These are phyloP conservation scores for Daldinia eschscholtzii DNA, from an alignment of 2,329 filamentous ascomycete genomes.

Conservation along the genomic window DNA sequence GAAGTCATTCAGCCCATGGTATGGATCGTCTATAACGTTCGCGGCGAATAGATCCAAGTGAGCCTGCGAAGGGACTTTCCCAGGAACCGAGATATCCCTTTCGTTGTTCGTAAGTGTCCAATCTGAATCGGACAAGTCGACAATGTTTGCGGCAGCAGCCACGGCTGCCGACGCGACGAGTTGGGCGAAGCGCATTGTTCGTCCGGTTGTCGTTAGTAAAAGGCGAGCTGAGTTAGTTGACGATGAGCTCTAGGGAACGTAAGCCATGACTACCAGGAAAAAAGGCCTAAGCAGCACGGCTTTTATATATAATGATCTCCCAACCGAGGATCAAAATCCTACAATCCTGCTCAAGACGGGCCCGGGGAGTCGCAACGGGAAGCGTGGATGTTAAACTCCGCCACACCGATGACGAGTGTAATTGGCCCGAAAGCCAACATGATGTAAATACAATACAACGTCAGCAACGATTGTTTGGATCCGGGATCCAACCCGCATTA, in stretches of 20 bases:
- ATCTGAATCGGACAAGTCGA: slow-evolving; percentile 57
- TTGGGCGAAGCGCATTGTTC: slow-evolving; percentile 21
- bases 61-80: slow-evolving; percentile 67
- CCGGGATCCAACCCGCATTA: slow-evolving; percentile 1
- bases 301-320: neutral
- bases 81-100: slow-evolving; percentile 66
- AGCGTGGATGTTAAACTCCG: neutral
- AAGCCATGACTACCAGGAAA: neutral
- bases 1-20: slow-evolving; percentile 70
- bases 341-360: neutral
- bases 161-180: slow-evolving; percentile 20
- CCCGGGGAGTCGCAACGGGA: neutral
- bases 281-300: neutral
- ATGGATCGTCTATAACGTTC: slow-evolving; percentile 64
- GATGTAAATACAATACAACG: slow-evolving; percentile 3
- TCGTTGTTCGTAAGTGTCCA: slow-evolving; percentile 61
- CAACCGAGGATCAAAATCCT: neutral
- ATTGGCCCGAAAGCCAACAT: slow-evolving; percentile 11
- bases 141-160: slow-evolving; percentile 46
- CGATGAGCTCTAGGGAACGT: neutral
- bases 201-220: slow-evolving; percentile 2
- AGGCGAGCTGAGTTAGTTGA: neutral
- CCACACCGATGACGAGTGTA: slow-evolving; percentile 1
- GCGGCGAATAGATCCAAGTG: slow-evolving; percentile 69
- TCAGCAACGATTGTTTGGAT: slow-evolving; percentile 7